Percentiles rank a stretch among this genome's conserved stretches.
These are phyloP conservation scores for Colletotrichum tropicicola DNA, from an alignment of 2,329 filamentous ascomycete species.

Conservation along the genomic window DNA sequence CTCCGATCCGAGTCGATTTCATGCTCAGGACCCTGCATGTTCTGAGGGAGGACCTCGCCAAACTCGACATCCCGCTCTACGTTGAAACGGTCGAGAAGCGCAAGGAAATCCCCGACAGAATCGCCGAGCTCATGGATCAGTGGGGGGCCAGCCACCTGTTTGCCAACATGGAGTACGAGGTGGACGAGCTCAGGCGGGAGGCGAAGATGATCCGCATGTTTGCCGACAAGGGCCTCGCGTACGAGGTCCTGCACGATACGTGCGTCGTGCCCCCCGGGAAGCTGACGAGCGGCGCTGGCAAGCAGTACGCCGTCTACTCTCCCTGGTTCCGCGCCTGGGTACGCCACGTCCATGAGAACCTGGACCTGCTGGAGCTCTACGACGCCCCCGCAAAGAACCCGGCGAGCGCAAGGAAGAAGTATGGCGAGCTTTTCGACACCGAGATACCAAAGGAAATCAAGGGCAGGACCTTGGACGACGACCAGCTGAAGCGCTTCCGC, in stretches of 20 bases:
- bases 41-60: slow-evolving; percentile 72
- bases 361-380: slow-evolving; percentile 70
- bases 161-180: slow-evolving; percentile 90
- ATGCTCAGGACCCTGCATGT: slow-evolving; percentile 75
- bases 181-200: slow-evolving; percentile 87
- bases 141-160: slow-evolving; percentile 83
- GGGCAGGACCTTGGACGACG: slow-evolving; percentile 67
- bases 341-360: slow-evolving; percentile 74
- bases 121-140: slow-evolving; percentile 71
- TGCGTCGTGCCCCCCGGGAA: slow-evolving; percentile 82
- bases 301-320: slow-evolving; percentile 84
- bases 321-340: slow-evolving; percentile 87
- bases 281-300: slow-evolving; percentile 73
- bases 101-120: slow-evolving; percentile 65
- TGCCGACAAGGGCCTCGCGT: slow-evolving; percentile 69
- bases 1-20: slow-evolving; percentile 81
- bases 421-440: slow-evolving; percentile 66
- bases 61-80: slow-evolving; percentile 80
- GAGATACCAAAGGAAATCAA: slow-evolving; percentile 69
- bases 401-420: slow-evolving; percentile 47
- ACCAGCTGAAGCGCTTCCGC: slow-evolving; percentile 66
- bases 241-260: slow-evolving; percentile 81
- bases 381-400: slow-evolving; percentile 55
- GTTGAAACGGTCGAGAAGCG: slow-evolving; percentile 77
- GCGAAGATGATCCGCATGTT: slow-evolving; percentile 69